These are phyloP conservation scores for Solanum lycopersicoides DNA, from an alignment of 257 asterid species.

Conservation along the genomic window DNA sequence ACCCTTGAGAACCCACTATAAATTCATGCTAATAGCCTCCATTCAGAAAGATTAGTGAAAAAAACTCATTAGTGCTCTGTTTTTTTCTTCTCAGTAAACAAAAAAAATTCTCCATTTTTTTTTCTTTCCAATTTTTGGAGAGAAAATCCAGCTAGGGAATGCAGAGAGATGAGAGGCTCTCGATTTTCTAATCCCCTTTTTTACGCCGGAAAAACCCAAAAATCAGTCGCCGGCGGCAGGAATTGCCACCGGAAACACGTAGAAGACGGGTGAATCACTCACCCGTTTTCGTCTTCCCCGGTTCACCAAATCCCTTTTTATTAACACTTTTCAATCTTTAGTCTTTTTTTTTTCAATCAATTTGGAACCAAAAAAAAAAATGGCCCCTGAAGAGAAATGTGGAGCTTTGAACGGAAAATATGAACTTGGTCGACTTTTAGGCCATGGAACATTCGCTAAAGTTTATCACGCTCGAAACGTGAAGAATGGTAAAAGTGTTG, in stretches of 20 bases:
- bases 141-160: constrained; percentile 44
- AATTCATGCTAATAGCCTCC: neutral
- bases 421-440: constrained; percentile 43
- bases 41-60: neutral
- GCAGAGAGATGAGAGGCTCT: constrained; percentile 70
- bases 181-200: constrained; percentile 37
- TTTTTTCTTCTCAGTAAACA: neutral
- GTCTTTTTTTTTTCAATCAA: neutral
- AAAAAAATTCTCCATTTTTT: neutral
- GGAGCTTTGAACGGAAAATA: constrained; percentile 43
- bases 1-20: neutral
- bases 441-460: constrained; percentile 56
- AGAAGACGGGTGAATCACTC: constrained; percentile 72
- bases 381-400: constrained; percentile 51
- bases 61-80: neutral
- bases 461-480: constrained; percentile 39
- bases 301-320: neutral
- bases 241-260: constrained; percentile 93
- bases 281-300: neutral
- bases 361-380: neutral
- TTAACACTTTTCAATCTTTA: neutral
- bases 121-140: neutral
- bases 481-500: constrained; percentile 34
- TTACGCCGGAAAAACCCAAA: constrained; percentile 34
- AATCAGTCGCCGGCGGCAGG: constrained; percentile 53